phyloP scores from a whole-genome alignment of 2,329 filamentous ascomycete species.

The Claviceps africana region DNA sequence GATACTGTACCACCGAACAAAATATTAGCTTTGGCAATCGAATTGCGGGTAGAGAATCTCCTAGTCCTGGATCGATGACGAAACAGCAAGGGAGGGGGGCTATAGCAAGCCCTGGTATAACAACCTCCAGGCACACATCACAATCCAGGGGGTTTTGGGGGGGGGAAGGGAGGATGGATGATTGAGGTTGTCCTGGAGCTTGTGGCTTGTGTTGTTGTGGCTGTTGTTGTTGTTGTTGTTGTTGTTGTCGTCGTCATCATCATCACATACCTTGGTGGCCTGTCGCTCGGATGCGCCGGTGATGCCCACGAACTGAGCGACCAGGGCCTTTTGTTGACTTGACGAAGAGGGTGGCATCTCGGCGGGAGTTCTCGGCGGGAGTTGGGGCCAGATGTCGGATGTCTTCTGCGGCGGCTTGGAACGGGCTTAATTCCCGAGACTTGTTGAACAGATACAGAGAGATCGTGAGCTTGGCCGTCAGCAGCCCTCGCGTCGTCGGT shows the following conservation, averaged over 20 bases:
- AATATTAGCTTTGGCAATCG: conserved; percentile 11
- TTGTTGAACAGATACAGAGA: neutral
- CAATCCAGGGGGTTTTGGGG: neutral
- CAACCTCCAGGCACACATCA: neutral
- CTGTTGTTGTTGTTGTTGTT: neutral
- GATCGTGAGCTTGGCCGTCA: neutral
- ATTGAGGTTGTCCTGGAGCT: neutral
- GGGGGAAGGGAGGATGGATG: neutral
- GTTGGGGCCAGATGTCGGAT: neutral
- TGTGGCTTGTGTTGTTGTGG: neutral
- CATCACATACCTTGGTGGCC: conserved; percentile 29
- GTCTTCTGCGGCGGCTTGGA: neutral
- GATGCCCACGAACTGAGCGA: conserved; percentile 27
- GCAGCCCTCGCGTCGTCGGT: neutral
- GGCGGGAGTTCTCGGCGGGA: conserved; percentile 11
- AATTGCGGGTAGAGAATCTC: neutral
- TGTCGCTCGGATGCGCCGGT: conserved; percentile 30
- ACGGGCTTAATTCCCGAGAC: neutral
- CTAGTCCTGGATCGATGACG: neutral
- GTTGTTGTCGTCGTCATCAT: no score
- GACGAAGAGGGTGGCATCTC: conserved; percentile 25
- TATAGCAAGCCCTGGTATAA: neutral
- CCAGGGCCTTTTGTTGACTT: conserved; percentile 26
- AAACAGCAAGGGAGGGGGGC: neutral
- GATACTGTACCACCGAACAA: conserved; percentile 23